Conservation (phyloP, 768 basidiomycete genomes). For the Cytidiella melzeri region DNA sequence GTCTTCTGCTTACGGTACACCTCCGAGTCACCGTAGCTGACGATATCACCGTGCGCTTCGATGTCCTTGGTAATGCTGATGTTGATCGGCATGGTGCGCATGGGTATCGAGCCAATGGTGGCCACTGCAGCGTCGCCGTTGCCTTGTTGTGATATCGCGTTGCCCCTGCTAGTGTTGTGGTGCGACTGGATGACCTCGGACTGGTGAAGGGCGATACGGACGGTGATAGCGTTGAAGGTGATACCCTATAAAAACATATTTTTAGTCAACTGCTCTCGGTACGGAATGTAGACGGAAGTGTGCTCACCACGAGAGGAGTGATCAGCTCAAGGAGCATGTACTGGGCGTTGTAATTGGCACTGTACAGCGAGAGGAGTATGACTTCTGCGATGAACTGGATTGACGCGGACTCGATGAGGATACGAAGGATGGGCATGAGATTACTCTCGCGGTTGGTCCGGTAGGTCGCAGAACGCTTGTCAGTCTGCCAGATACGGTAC, state of each 20-base stretch:
- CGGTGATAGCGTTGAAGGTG: conserved; percentile 15
- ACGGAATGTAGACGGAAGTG: background rate
- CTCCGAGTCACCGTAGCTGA: background rate
- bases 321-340: conserved; percentile 13
- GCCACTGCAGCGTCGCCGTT: background rate
- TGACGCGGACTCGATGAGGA: conserved; percentile 12
- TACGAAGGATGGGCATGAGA: conserved; percentile 14
- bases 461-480: conserved; percentile 7
- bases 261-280: background rate
- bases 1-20: conserved; percentile 2
- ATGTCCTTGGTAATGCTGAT: conserved; percentile 15
- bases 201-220: conserved; percentile 13
- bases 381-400: conserved; percentile 11
- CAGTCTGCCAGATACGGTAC: conserved; percentile 13
- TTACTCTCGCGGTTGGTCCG: conserved; percentile 10
- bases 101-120: conserved; percentile 12
- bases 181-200: conserved; percentile 1
- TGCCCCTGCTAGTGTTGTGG: background rate
- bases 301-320: conserved; percentile 11
- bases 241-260: conserved; percentile 11
- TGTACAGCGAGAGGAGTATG: conserved; percentile 12
- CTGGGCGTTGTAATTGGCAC: conserved; percentile 13
- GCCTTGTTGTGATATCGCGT: background rate
- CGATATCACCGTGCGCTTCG: conserved; percentile 9
- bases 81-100: conserved; percentile 9